Percentiles rank a stretch among this genome's conserved stretches.
Conservation (phyloP, 768 basidiomycete species). For the Mycena filopes region DNA sequence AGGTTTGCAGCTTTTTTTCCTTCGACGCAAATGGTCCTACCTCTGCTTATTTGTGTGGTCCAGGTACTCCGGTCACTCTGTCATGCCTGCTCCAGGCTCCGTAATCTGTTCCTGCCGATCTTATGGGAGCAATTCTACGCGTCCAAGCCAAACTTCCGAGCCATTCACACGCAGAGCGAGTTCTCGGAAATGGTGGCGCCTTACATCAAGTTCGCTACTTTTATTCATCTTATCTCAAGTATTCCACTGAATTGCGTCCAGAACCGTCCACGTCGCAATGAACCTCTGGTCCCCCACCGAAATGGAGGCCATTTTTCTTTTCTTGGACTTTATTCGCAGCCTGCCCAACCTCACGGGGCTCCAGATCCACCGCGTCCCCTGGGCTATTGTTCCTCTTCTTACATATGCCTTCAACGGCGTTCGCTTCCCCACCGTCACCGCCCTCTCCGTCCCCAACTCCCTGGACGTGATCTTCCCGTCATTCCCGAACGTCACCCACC, state of each 20-base stretch:
- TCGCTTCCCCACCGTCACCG: neutral
- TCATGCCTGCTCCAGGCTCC: neutral
- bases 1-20: neutral
- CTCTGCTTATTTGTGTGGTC: no score
- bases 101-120: neutral
- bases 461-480: neutral
- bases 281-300: neutral
- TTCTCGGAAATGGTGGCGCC: neutral
- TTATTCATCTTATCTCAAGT: no score
- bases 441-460: neutral
- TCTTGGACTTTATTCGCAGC: neutral
- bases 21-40: no score
- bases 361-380: neutral
- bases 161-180: neutral
- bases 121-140: constrained; percentile 6
- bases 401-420: neutral
- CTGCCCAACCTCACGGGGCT: constrained; percentile 11
- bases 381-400: neutral
- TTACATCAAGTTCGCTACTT: neutral
- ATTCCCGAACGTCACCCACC: constrained; percentile 13
- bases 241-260: no score
- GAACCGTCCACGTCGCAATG: constrained; percentile 7
- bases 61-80: neutral
- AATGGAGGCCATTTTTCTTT: constrained; percentile 3
- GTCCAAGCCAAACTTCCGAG: neutral